Percentiles rank a stretch among this genome's conserved stretches.
Conservation (phyloP, 1,284 basidiomycete genomes). For the Cerrena zonata region DNA sequence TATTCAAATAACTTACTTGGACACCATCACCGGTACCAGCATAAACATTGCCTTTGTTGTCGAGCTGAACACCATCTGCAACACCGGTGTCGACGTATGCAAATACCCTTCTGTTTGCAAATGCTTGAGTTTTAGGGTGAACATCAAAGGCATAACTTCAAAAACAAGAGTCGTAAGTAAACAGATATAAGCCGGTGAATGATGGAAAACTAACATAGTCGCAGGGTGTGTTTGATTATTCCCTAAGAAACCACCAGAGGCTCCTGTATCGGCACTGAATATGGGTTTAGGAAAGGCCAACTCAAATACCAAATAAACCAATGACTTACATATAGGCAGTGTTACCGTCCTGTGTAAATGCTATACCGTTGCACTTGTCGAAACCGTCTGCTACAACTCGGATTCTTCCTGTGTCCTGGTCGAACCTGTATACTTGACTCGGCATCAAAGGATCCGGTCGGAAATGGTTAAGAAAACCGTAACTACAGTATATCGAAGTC, state of each 20-base stretch:
- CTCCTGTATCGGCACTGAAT: conserved; percentile 50
- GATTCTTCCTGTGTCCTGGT: conserved; percentile 57
- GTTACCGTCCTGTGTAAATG: conserved; percentile 60
- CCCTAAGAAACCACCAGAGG: conserved; percentile 42
- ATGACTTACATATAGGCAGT: conserved; percentile 59
- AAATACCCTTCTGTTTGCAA: conserved; percentile 64
- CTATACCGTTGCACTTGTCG: conserved; percentile 58
- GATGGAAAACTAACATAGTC: conserved; percentile 49
- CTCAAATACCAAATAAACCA: not conserved
- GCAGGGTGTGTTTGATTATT: conserved; percentile 59
- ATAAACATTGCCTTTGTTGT: conserved; percentile 64
- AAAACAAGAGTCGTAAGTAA: not conserved
- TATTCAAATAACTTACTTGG: conserved; percentile 35
- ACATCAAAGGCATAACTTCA: conserved; percentile 70
- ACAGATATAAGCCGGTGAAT: not conserved
- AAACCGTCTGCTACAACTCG: conserved; percentile 70
- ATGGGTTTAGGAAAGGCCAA: not conserved
- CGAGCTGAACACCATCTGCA: conserved; percentile 55
- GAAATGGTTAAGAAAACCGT: conserved; percentile 62
- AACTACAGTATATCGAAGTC: conserved; percentile 34
- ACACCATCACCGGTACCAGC: conserved; percentile 69
- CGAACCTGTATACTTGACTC: conserved; percentile 69
- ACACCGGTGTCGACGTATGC: conserved; percentile 65
- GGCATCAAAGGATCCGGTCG: conserved; percentile 59
- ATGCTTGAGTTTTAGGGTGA: conserved; percentile 47